phyloP scores from a whole-genome alignment of 352 stramenopile genomes.

The Phytophthora agathidicida region DNA sequence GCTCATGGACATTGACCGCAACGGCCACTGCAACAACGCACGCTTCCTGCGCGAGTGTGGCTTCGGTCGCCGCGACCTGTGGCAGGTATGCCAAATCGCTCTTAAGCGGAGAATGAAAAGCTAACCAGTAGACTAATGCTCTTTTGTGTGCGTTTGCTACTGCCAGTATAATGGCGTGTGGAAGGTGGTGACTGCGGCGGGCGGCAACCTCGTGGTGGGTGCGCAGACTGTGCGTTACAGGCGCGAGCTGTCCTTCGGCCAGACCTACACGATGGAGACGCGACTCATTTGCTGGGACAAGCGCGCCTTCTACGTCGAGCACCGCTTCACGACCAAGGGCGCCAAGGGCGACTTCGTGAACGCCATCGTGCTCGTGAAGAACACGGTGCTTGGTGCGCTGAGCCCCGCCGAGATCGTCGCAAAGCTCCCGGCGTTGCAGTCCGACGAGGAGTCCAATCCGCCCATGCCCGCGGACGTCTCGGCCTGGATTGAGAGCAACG shows the following conservation, averaged over 20 bases:
- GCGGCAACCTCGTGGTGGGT: conserved; percentile 83
- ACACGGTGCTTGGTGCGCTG: conserved; percentile 75
- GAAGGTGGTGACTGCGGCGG: conserved; percentile 50
- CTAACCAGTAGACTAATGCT: not conserved
- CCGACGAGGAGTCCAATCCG: conserved; percentile 40
- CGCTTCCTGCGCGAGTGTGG: conserved; percentile 86
- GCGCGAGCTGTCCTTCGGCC: conserved; percentile 73
- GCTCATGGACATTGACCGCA: conserved; percentile 82
- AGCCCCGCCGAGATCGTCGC: conserved; percentile 63
- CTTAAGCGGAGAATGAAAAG: not conserved
- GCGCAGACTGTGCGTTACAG: conserved; percentile 85
- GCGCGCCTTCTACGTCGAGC: conserved; percentile 87
- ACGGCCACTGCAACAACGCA: conserved; percentile 88
- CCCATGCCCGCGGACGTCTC: conserved; percentile 56
- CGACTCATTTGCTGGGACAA: conserved; percentile 82
- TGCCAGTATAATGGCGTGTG: conserved; percentile 76
- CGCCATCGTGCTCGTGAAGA: conserved; percentile 90
- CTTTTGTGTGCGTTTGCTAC: conserved; percentile 4
- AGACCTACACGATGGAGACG: conserved; percentile 76
- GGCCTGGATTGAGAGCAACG: conserved; percentile 80
- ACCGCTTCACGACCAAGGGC: conserved; percentile 74
- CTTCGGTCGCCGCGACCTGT: conserved; percentile 78
- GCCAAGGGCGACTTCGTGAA: conserved; percentile 66
- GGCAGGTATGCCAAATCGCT: conserved; percentile 59
- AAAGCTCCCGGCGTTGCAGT: conserved; percentile 48